Conservation (phyloP, 2,329 filamentous ascomycete species). For the Penicillium sp. region DNA sequence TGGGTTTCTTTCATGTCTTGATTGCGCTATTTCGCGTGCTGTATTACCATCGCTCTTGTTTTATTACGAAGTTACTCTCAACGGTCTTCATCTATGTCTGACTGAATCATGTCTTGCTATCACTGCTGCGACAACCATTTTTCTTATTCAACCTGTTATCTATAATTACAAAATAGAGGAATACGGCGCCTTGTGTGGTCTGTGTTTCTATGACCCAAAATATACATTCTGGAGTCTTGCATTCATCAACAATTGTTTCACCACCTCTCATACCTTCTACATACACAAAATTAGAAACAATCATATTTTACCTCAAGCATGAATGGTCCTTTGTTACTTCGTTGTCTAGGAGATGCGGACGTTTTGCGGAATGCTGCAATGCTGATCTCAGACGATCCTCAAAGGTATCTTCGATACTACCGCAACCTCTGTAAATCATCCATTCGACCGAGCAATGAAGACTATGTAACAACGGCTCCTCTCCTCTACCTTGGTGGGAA, state of each 20-base stretch:
- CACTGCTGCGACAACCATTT: not conserved
- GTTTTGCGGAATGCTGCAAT: conserved; percentile 8
- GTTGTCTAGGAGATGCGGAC: conserved; percentile 2
- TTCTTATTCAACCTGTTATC: not conserved
- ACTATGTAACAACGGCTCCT: not conserved
- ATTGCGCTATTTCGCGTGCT: not conserved
- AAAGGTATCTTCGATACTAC: conserved; percentile 6
- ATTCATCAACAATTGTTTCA: conserved; percentile 2
- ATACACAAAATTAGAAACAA: conserved; percentile 1
- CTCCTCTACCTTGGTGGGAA: not conserved
- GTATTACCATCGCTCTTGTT: conserved; percentile 4
- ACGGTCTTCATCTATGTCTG: not conserved
- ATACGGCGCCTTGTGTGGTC: not conserved
- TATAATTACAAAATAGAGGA: not conserved
- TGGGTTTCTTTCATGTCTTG: not conserved
- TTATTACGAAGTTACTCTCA: not conserved
- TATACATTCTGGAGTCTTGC: not conserved
- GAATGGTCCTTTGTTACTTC: not conserved
- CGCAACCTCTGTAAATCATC: not conserved
- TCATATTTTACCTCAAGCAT: not conserved
- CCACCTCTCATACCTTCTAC: not conserved
- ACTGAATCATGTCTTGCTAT: not conserved
- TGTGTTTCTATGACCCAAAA: not conserved
- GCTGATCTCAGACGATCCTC: not conserved
- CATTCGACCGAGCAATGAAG: not conserved